These are phyloP conservation scores for Akanthomyces uredinophilus DNA, from an alignment of 2,329 filamentous ascomycete species.

Conservation along the genomic window DNA sequence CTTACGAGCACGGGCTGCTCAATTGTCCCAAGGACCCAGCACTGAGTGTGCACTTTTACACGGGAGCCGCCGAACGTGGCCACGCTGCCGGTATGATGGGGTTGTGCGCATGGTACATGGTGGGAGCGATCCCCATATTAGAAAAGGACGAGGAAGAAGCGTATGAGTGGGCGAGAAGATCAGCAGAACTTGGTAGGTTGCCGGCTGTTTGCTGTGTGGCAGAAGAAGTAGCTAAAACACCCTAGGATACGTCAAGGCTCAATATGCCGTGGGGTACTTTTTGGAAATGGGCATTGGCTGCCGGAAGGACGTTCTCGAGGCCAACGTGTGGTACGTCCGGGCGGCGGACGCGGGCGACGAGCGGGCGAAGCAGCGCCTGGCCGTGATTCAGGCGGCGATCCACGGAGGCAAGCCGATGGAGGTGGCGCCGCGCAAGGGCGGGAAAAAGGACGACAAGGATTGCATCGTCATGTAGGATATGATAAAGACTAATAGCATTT, in stretches of 20 bases:
- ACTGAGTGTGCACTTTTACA: conserved; percentile 96
- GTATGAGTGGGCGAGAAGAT: conserved; percentile 88
- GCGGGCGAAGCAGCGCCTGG: conserved; percentile 78
- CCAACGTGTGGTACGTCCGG: conserved; percentile 97
- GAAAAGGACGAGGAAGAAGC: conserved; percentile 95
- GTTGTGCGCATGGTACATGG: conserved; percentile 96
- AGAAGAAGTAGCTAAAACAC: not conserved
- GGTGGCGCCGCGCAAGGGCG: conserved; percentile 45
- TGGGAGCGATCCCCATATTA: conserved; percentile 84
- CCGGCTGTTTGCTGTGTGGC: too few species aligned
- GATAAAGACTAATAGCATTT: conserved; percentile 13
- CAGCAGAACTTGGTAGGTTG: conserved; percentile 75
- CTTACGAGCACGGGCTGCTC: conserved; percentile 88
- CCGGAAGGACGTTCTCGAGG: conserved; percentile 87
- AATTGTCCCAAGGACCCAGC: conserved; percentile 86
- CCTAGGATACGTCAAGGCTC: conserved; percentile 64
- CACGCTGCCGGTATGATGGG: conserved; percentile 95
- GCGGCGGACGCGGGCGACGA: conserved; percentile 90
- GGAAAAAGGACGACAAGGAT: conserved; percentile 47
- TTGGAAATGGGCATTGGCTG: conserved; percentile 98
- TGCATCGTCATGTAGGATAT: conserved; percentile 49
- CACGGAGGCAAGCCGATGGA: conserved; percentile 52
- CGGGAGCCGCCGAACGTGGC: conserved; percentile 77
- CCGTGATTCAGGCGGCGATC: conserved; percentile 80
- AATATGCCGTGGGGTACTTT: conserved; percentile 95